Evolutionary conservation across 1,284 basidiomycete genomes (phyloP).

Genomic region (Grifola frondosa): DNA sequence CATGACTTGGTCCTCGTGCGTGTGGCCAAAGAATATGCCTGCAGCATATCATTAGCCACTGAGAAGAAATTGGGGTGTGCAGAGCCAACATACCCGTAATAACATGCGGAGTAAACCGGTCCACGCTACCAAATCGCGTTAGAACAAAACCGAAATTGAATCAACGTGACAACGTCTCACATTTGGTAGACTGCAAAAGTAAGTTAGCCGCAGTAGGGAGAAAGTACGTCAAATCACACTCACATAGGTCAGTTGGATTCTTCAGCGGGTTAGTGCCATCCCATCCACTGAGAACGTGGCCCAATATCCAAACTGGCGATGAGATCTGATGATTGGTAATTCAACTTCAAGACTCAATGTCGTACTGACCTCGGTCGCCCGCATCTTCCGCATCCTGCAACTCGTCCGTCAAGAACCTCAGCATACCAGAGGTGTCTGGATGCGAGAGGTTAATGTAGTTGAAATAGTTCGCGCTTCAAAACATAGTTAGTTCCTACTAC

Average conservation of each 20-base stretch:
- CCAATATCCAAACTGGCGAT: slow-evolving; percentile 73
- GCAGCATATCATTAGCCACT: slow-evolving; percentile 2
- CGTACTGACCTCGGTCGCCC: slow-evolving; percentile 55
- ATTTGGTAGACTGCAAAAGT: slow-evolving; percentile 65
- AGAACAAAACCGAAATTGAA: slow-evolving; percentile 17
- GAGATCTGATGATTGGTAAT: neutral
- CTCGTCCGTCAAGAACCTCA: slow-evolving; percentile 79
- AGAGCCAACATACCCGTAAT: slow-evolving; percentile 59
- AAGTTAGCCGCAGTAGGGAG: neutral
- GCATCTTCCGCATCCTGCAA: slow-evolving; percentile 76
- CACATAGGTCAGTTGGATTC: slow-evolving; percentile 68
- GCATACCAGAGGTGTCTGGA: slow-evolving; percentile 72
- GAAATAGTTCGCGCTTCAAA: slow-evolving; percentile 63
- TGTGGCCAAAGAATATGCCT: slow-evolving; percentile 82
- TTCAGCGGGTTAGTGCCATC: slow-evolving; percentile 63
- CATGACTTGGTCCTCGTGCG: slow-evolving; percentile 79
- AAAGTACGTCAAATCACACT: too few species aligned
- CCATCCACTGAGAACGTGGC: slow-evolving; percentile 79
- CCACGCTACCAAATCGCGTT: slow-evolving; percentile 51
- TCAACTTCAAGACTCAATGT: neutral
- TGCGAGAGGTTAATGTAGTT: slow-evolving; percentile 76
- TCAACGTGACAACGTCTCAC: slow-evolving; percentile 36
- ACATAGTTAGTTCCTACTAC: slow-evolving; percentile 1
- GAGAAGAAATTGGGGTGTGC: slow-evolving; percentile 3
- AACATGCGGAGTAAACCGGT: slow-evolving; percentile 75